Evolutionary conservation across 2,329 filamentous ascomycete genomes (phyloP), one percentile per base, ranked within the genome.

Genomic region (Fusarium miscanthi): DNA sequence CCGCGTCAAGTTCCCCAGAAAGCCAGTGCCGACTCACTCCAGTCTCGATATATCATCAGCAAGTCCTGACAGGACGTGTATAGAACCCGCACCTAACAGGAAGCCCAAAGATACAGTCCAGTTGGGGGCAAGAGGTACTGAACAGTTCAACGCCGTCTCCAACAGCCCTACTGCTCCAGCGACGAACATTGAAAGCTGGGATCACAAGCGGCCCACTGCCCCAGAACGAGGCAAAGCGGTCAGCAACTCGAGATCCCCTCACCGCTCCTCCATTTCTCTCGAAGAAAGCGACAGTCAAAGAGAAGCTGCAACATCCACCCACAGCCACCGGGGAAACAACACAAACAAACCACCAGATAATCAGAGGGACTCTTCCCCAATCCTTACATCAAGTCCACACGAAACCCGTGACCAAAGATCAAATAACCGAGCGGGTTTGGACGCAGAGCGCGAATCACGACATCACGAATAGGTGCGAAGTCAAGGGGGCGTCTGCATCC

Each of bases 401-500:
- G 48, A 63, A 49, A 42, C 46, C 53, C 53, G 59, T 66, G 49
- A 57, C 33, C 31, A 52, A 31, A 42, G 63, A 52, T 42, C 46
- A 60, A 49, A 54, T 31, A 59, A 53, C 38, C 35, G 69, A 72
- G 33, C 51, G 63, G 48, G 66, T 60, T 10, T 76, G 77, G 78
- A 70, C 65, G 59, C 66, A 76, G 46, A 73, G 60, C 31, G 61
- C 71, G 25, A 72, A 77, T 23, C 63, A 53, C 60, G 72, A 75
- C 57, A 76, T 74, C 57, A 71, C 53, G 43, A 68, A 66, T 56
- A 78, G 70, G 51, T 59, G 71, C 54, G 60, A 76, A 56, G 66
- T 63, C 59, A 73, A 54, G 73, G 70, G 25, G 41, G 75, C 69
- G 75, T 87, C 71, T 89, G 88, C 74, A 73, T 89, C 64, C 88